Base-by-base conservation (phyloP, 2,329 filamentous ascomycete genomes). In the Fusarium nanum region DNA sequence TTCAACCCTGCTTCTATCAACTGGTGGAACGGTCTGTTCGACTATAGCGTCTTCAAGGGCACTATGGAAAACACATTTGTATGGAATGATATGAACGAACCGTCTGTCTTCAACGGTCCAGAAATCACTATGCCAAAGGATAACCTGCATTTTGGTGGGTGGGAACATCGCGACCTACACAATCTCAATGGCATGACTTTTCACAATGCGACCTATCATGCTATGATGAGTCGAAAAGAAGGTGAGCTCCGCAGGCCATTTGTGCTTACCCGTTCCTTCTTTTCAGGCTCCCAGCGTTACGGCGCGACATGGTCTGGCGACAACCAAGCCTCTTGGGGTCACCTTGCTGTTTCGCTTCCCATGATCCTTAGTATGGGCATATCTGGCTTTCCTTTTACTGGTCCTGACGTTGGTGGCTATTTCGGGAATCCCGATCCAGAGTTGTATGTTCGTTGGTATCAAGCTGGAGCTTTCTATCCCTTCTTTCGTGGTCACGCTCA, bases 51-150 rank as follows among this genome's bases (percentile, higher is more conserved):
- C 42, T 99, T 98, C 86, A 93, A 93, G 80, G 94, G 94, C 50
- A 93, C 93, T 2, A 87, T 91, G 74, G 86, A 91, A 70, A 99
- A 98, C 79, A 91, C 93, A 0, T 98, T 93, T 81, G 89, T 99
- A 75, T 99, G 96, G 96, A 99, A 99, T 79, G 96, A 99, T 79
- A 99, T 99, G 96, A 98, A 98, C 78, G 96, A 99, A 82, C 96
- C 96, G 1, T 98, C 96, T 0, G 96, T 99, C 3, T 99, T 99
- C 84, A 98, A 98, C 78, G 96, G 96, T 0, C 96, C 96, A 0
- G 96, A 99, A 81, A 97, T 94, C 7, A 98, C 95, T 7, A 98
- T 98, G 94, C 96, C 96, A 67, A 98, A 98, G 82, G 96, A 99
- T 83, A 99, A 99, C 78, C 81, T 99, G 30, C 96, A 99, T 78